Conservation (phyloP, 2,329 filamentous ascomycete genomes). For the Berkeleyomyces basicola region DNA sequence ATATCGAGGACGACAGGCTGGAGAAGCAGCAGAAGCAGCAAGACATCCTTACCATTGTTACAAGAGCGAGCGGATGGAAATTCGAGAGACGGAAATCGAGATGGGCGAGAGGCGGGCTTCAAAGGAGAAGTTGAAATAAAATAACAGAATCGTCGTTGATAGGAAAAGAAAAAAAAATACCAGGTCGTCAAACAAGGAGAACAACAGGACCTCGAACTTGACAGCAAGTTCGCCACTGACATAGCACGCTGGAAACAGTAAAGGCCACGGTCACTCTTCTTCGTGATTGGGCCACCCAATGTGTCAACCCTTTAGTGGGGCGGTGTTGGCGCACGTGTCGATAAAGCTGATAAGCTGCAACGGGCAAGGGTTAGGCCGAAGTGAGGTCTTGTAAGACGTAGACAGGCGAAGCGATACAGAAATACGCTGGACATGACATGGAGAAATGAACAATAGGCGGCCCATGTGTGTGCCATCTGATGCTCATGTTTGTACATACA, state of each 20-base stretch:
- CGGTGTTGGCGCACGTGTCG: neutral
- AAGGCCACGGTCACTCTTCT: slow-evolving; percentile 7
- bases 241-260: slow-evolving; percentile 1
- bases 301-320: neutral
- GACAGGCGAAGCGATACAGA: neutral
- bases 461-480: too few species aligned
- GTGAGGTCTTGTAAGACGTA: neutral
- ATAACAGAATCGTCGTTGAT: neutral
- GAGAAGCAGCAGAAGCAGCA: neutral
- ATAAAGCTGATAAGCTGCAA: neutral
- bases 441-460: too few species aligned
- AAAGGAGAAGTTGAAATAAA: neutral
- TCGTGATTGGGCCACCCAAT: neutral
- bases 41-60: slow-evolving; percentile 1
- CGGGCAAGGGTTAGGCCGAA: neutral
- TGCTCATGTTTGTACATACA: too few species aligned
- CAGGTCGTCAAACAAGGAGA: neutral
- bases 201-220: neutral
- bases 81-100: neutral
- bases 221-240: neutral
- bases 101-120: neutral
- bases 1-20: slow-evolving; percentile 12
- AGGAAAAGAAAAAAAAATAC: neutral
- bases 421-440: too few species aligned
- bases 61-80: neutral